Evolutionary conservation across 495 filamentous ascomycete genomes (phyloP).

Genomic region (Pyrenula aspistea): DNA sequence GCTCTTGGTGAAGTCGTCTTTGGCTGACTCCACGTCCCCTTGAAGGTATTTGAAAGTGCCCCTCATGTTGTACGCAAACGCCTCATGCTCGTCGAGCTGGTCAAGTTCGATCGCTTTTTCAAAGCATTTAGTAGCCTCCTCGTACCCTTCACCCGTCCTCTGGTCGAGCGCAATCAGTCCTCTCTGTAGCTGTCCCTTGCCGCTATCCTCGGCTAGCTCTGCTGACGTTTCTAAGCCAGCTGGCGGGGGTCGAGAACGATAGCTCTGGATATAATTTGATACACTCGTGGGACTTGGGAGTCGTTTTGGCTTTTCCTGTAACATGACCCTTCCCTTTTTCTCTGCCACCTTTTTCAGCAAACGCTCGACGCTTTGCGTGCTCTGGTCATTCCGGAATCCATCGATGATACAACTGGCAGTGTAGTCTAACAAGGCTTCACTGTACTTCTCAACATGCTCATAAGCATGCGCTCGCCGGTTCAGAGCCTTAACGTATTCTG

Average conservation of each 20-base stretch:
- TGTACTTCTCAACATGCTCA: slow-evolving; percentile 80
- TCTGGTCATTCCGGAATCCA: slow-evolving; percentile 78
- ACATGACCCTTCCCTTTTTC: slow-evolving; percentile 75
- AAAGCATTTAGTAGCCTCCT: slow-evolving; percentile 73
- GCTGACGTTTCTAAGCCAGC: slow-evolving; percentile 68
- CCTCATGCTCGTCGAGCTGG: slow-evolving; percentile 68
- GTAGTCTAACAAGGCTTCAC: slow-evolving; percentile 91
- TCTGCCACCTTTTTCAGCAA: slow-evolving; percentile 96
- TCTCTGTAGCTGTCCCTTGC: slow-evolving; percentile 71
- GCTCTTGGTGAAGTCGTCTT: slow-evolving; percentile 79
- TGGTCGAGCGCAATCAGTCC: slow-evolving; percentile 69
- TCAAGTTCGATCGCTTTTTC: slow-evolving; percentile 74
- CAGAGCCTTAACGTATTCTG: slow-evolving; percentile 92
- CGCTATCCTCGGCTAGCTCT: slow-evolving; percentile 64
- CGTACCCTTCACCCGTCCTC: slow-evolving; percentile 82
- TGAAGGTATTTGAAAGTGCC: slow-evolving; percentile 90
- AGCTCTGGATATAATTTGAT: slow-evolving; percentile 97
- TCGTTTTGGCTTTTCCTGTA: slow-evolving; percentile 66
- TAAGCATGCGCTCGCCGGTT: slow-evolving; percentile 94
- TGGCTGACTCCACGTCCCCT: slow-evolving; percentile 72
- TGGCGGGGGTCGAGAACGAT: slow-evolving; percentile 69
- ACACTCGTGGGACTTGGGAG: slow-evolving; percentile 92
- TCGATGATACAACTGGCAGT: slow-evolving; percentile 99
- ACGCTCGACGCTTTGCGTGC: slow-evolving; percentile 80
- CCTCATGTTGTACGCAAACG: slow-evolving; percentile 87